Evolutionary conservation across 768 basidiomycete species (phyloP), one percentile per base, ranked within the genome.

Genomic region (Termitomyces heimii): DNA sequence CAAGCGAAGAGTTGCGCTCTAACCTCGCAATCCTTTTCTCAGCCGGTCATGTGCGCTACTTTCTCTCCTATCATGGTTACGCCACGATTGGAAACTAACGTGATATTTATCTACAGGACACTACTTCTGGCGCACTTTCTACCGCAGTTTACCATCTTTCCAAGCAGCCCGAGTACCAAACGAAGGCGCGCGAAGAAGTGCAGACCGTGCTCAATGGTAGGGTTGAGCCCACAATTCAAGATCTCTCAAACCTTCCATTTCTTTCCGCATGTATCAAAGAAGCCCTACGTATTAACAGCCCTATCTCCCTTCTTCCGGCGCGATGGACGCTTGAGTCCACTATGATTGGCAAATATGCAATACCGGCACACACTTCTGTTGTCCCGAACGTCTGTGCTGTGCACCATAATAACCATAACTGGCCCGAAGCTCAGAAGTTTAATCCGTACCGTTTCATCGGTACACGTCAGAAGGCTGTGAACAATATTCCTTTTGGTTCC

Each of bases 11-110:
- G 44, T 61, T 68, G 31, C 68, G 69, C 10, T 70, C 71, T 42
- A 75, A 77, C 61, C 66, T 75, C 53, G 64, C 70, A 26, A 66
- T 75, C 40, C 61, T 75, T 10, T 77, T 77, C 62, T 70, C 71
- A 24, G 74, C 73, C 8, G 75, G 75, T 1, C 75, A 77, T 56
- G 74, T 75, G 55, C 31, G 69, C 40, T 28, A 13, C 4, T 31
- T 50, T 55, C n/a, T 35, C 28, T 14, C 4, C 16, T 16, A 43
- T n/a, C 35, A 29, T 24, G 10, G 7, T 18, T 29, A n/a, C 45
- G 48, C 53, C 20, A 47, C 49, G 34, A 51, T 51, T 18, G 4
- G 10, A 31, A 61, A 40, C 22, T 55, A 13, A 57, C 48, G 13
- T 20, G 48, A 22, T 32, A 16, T 22, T 35, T 8, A 52, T 45